These are phyloP conservation scores for Lasiosphaeria ovina DNA, from an alignment of 495 filamentous ascomycete species.

Conservation along the genomic window DNA sequence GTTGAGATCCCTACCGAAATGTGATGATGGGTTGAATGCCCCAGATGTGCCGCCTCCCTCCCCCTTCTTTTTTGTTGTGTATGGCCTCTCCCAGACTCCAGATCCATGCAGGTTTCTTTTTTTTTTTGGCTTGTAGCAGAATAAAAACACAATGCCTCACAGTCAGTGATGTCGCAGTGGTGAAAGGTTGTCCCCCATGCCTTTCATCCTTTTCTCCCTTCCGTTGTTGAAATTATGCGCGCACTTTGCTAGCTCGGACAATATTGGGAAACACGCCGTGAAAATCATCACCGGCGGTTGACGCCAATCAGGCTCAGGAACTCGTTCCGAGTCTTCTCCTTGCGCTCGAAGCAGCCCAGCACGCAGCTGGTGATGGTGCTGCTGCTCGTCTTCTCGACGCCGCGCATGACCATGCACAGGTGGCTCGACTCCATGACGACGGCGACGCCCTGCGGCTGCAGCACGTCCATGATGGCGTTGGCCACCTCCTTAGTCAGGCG, in stretches of 20 bases:
- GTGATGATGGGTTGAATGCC: background rate
- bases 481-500: conserved; percentile 94
- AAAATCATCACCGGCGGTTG: conserved; percentile 38
- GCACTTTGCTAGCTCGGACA: background rate
- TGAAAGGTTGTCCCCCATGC: too few species aligned
- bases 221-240: background rate
- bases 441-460: conserved; percentile 91
- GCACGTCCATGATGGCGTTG: conserved; percentile 84
- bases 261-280: background rate
- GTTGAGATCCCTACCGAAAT: conserved; percentile 4
- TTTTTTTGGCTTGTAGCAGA: too few species aligned
- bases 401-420: conserved; percentile 98
- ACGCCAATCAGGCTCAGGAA: conserved; percentile 76
- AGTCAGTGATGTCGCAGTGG: too few species aligned
- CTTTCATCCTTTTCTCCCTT: too few species aligned
- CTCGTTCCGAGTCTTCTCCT: conserved; percentile 90
- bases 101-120: too few species aligned
- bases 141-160: too few species aligned
- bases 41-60: background rate
- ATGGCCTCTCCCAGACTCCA: background rate
- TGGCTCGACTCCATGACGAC: conserved; percentile 98
- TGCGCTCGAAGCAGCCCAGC: conserved; percentile 87
- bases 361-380: conserved; percentile 95
- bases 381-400: conserved; percentile 83
- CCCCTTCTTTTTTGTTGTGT: background rate